phyloP scores from a whole-genome alignment of 2,329 filamentous ascomycete genomes.

The Leptographium galeiforme region DNA sequence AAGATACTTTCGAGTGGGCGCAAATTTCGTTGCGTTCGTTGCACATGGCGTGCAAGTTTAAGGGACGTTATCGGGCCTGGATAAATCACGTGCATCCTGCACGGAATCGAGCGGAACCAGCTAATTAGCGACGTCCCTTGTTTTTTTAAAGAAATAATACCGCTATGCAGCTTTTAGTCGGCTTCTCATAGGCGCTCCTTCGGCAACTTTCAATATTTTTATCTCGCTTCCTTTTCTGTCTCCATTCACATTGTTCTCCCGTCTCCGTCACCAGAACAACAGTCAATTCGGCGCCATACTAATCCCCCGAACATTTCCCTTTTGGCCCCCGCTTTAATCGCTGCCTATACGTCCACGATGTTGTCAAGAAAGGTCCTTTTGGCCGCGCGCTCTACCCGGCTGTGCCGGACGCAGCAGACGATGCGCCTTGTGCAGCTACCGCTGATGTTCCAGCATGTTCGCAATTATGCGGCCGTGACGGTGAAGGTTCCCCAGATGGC shows the following conservation, averaged over 20 bases:
- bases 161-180: no score
- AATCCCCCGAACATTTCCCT: background rate
- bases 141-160: no score
- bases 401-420: constrained; percentile 25
- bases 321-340: background rate
- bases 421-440: constrained; percentile 33
- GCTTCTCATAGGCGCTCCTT: no score
- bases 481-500: constrained; percentile 97
- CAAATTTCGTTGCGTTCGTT: no score
- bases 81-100: no score
- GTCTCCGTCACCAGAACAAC: background rate
- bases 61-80: no score
- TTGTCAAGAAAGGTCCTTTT: constrained; percentile 23
- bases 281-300: background rate
- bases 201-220: no score
- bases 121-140: no score
- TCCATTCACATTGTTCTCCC: background rate
- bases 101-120: no score
- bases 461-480: constrained; percentile 61
- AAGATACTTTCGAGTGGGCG: no score
- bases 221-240: background rate
- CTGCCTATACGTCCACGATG: constrained; percentile 18
- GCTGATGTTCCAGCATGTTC: constrained; percentile 40
- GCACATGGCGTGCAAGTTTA: no score
- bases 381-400: constrained; percentile 15